These are phyloP conservation scores for Ophiostoma sp. DNA, from an alignment of 2,329 filamentous ascomycete species.

Conservation along the genomic window DNA sequence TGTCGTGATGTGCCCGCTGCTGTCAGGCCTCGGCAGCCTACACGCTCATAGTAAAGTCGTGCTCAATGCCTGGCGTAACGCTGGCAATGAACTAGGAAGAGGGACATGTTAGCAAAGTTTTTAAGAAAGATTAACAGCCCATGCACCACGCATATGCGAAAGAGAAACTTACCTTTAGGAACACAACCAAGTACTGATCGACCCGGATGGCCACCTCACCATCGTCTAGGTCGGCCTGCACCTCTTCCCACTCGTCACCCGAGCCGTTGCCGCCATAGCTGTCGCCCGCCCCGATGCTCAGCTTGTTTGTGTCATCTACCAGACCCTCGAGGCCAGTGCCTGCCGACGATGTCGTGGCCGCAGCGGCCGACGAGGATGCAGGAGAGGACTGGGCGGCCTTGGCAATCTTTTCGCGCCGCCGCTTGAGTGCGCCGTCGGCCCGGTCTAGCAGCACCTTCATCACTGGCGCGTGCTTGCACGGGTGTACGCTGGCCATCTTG, in stretches of 20 bases:
- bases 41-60: conserved; percentile 25
- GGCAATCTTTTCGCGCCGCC: conserved; percentile 74
- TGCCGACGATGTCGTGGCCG: conserved; percentile 33
- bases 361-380: conserved; percentile 30
- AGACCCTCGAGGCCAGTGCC: conserved; percentile 35
- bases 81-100: conserved; percentile 23
- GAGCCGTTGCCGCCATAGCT: conserved; percentile 39
- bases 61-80: conserved; percentile 24
- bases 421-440: conserved; percentile 85
- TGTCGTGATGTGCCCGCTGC: not conserved
- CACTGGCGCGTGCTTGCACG: conserved; percentile 93
- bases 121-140: not conserved
- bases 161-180: conserved; percentile 62
- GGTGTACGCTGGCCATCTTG: conserved; percentile 95
- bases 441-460: conserved; percentile 98
- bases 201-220: conserved; percentile 73
- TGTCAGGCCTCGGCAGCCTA: not conserved
- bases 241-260: conserved; percentile 61
- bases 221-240: conserved; percentile 60
- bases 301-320: conserved; percentile 20
- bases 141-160: not conserved
- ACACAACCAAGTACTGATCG: conserved; percentile 84
- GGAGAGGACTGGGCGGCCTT: conserved; percentile 43
- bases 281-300: conserved; percentile 16
- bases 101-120: not conserved